Conservation (phyloP, 345 rosid genomes). For the Boechera retrofracta region DNA sequence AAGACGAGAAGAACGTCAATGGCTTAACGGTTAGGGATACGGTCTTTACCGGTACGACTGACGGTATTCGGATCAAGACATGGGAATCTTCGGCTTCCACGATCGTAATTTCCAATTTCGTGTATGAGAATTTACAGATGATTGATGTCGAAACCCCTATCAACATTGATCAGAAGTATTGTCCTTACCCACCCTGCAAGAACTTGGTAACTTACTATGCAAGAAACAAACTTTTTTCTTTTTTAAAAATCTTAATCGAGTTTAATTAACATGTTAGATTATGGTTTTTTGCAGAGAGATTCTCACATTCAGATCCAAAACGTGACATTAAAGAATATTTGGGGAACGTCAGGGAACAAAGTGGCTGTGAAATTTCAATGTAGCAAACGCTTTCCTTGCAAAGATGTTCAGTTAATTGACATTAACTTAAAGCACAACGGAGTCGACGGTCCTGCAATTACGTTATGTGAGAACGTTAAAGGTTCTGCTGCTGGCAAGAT, state of each 20-base stretch:
- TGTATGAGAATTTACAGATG: constrained; percentile 30
- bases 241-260: not conserved
- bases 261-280: not conserved
- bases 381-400: constrained; percentile 35
- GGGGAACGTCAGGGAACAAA: constrained; percentile 38
- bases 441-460: not conserved
- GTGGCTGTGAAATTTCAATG: constrained; percentile 41
- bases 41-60: constrained; percentile 11
- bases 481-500: constrained; percentile 18
- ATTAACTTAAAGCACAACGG: constrained; percentile 16
- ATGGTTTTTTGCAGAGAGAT: constrained; percentile 7
- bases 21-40: constrained; percentile 16
- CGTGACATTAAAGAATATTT: constrained; percentile 36
- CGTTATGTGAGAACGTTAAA: constrained; percentile 31
- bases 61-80: constrained; percentile 42
- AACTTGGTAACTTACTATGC: constrained; percentile 25
- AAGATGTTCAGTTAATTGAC: constrained; percentile 24
- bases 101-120: not conserved
- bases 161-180: constrained; percentile 37
- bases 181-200: constrained; percentile 12
- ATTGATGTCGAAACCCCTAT: constrained; percentile 25
- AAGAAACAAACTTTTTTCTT: not conserved
- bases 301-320: constrained; percentile 43
- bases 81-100: not conserved
- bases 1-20: not conserved